Evolutionary conservation across 1,284 basidiomycete species (phyloP).

Genomic region (Sporisorium exsertum): DNA sequence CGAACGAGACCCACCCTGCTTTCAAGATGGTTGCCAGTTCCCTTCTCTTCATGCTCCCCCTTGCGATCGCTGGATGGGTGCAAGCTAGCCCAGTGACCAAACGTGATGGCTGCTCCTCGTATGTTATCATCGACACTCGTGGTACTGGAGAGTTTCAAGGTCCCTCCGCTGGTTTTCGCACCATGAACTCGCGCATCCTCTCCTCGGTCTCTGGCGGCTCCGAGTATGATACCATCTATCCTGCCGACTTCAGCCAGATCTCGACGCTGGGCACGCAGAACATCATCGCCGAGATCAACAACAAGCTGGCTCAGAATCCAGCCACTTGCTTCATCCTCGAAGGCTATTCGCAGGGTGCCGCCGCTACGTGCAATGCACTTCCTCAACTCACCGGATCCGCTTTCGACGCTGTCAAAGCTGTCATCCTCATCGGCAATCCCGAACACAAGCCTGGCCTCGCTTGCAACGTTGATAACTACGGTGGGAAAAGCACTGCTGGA

Average conservation of each 20-base stretch:
- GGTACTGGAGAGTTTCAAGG: slow-evolving; percentile 66
- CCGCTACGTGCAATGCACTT: slow-evolving; percentile 63
- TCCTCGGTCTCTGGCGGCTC: slow-evolving; percentile 36
- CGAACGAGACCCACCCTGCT: too few relatives aligned
- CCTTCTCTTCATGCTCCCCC: slow-evolving; percentile 10
- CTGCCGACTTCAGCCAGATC: slow-evolving; percentile 57
- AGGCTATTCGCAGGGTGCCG: slow-evolving; percentile 61
- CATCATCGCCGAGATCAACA: slow-evolving; percentile 40
- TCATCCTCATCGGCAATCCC: slow-evolving; percentile 67
- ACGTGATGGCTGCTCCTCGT: slow-evolving; percentile 26
- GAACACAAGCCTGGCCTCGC: slow-evolving; percentile 57
- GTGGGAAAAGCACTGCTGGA: slow-evolving; percentile 54
- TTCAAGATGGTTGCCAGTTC: slow-evolving; percentile 18
- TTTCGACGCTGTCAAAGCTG: slow-evolving; percentile 62
- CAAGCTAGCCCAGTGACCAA: slow-evolving; percentile 15
- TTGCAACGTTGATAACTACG: slow-evolving; percentile 63
- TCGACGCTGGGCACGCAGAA: slow-evolving; percentile 56
- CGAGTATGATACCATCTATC: slow-evolving; percentile 64
- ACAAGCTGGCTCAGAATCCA: slow-evolving; percentile 17
- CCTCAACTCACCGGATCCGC: slow-evolving; percentile 41
- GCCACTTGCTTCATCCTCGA: slow-evolving; percentile 41
- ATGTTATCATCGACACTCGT: slow-evolving; percentile 64
- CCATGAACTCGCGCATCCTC: slow-evolving; percentile 49
- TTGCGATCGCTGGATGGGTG: slow-evolving; percentile 14
- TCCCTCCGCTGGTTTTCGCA: slow-evolving; percentile 48